These are phyloP conservation scores for Gelatoporia subvermispora DNA, from an alignment of 768 basidiomycete genomes.

Conservation along the genomic window DNA sequence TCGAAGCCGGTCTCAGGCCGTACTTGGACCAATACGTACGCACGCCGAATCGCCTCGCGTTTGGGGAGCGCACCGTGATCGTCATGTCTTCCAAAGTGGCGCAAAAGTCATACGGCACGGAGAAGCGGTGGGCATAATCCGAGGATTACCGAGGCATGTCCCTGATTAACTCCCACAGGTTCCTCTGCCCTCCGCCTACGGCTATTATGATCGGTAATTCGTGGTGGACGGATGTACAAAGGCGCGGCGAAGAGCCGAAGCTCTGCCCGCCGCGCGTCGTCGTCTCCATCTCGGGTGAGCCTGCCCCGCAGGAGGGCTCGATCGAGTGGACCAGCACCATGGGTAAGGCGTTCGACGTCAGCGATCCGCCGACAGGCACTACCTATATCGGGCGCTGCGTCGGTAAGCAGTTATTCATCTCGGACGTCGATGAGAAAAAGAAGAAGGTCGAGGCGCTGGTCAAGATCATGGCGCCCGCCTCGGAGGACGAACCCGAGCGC, in stretches of 20 bases:
- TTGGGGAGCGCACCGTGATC: constrained; percentile 90
- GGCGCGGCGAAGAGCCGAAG: constrained; percentile 71
- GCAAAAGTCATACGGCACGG: constrained; percentile 95
- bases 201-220: constrained; percentile 91
- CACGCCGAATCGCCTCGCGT: constrained; percentile 79
- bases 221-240: constrained; percentile 86
- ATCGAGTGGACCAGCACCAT: constrained; percentile 85
- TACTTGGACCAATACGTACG: constrained; percentile 83
- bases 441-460: constrained; percentile 93
- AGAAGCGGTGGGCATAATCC: constrained; percentile 66
- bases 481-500: constrained; percentile 76
- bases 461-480: constrained; percentile 75
- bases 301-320: constrained; percentile 76
- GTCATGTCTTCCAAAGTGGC: constrained; percentile 98
- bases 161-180: constrained; percentile 36
- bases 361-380: constrained; percentile 71
- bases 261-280: constrained; percentile 76
- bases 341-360: constrained; percentile 80
- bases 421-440: constrained; percentile 92
- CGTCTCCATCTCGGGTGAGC: constrained; percentile 90
- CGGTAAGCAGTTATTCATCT: constrained; percentile 92
- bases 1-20: constrained; percentile 31
- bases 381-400: constrained; percentile 92
- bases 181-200: constrained; percentile 90
- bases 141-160: not conserved